Conservation (phyloP, 2,329 filamentous ascomycete genomes). For the Ciborinia camelliae region DNA sequence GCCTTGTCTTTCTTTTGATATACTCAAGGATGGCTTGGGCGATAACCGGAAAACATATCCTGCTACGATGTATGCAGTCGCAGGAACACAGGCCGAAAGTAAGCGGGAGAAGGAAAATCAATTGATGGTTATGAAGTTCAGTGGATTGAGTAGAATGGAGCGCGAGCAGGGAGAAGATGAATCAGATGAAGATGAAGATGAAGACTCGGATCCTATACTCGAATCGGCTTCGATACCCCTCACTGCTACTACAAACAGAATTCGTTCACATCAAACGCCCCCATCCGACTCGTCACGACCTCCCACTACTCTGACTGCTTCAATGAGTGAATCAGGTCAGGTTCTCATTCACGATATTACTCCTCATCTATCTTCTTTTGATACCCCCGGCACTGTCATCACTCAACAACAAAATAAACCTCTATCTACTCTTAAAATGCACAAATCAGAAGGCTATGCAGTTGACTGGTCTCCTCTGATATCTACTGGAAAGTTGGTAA, state of each 20-base stretch:
- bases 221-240: conserved; percentile 89
- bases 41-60: conserved; percentile 91
- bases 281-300: conserved; percentile 65
- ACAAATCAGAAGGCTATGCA: conserved; percentile 92
- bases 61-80: conserved; percentile 90
- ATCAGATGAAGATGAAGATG: conserved; percentile 69
- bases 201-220: conserved; percentile 78
- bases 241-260: conserved; percentile 85
- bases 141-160: conserved; percentile 85
- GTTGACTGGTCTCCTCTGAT: conserved; percentile 91
- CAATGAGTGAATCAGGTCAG: conserved; percentile 86
- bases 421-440: conserved; percentile 79
- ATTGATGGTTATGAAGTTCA: conserved; percentile 94
- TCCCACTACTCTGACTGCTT: conserved; percentile 80
- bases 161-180: conserved; percentile 63
- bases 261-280: conserved; percentile 79
- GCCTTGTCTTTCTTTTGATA: conserved; percentile 96
- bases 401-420: conserved; percentile 85
- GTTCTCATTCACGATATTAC: conserved; percentile 94
- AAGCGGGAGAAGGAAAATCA: conserved; percentile 79
- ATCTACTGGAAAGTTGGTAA: conserved; percentile 79
- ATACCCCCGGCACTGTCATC: conserved; percentile 78
- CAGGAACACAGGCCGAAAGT: conserved; percentile 86
- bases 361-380: conserved; percentile 83
- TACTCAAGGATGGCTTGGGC: conserved; percentile 80